phyloP scores from a whole-genome alignment of 352 stramenopile species.

The Hyphochytrium catenoides region DNA sequence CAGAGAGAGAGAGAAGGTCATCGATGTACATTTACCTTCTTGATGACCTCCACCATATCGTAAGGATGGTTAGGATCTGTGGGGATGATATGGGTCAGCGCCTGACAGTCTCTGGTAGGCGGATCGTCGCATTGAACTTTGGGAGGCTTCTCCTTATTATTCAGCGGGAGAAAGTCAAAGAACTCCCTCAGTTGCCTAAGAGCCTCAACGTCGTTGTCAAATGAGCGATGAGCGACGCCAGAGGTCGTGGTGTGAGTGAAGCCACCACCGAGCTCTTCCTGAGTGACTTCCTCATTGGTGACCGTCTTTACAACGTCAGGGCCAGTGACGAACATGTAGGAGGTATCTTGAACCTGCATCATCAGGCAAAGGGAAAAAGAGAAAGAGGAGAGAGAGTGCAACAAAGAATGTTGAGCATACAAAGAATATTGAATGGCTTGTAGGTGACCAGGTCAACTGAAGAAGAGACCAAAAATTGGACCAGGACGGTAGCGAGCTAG shows the following conservation, averaged over 20 bases:
- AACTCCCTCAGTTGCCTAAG: constrained; percentile 78
- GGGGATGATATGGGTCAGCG: constrained; percentile 77
- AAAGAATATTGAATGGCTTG: too few species aligned
- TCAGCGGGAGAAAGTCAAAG: constrained; percentile 84
- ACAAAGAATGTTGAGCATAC: constrained; percentile 1
- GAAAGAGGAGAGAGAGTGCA: not conserved
- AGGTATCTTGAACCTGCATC: constrained; percentile 74
- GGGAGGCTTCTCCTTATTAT: constrained; percentile 62
- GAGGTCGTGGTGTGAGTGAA: constrained; percentile 82
- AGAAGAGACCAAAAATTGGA: constrained; percentile 1
- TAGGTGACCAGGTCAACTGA: constrained; percentile 1
- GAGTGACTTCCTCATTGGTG: constrained; percentile 86
- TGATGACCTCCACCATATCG: constrained; percentile 92
- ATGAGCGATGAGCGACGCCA: constrained; percentile 80
- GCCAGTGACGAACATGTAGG: constrained; percentile 98
- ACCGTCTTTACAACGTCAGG: constrained; percentile 95
- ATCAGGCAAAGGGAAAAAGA: too few species aligned
- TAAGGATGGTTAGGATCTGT: constrained; percentile 93
- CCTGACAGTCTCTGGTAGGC: constrained; percentile 46
- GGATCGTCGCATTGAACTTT: constrained; percentile 56
- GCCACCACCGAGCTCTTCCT: constrained; percentile 79
- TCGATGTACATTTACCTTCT: too few species aligned
- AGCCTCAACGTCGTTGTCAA: constrained; percentile 87
- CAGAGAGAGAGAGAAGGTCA: too few species aligned
- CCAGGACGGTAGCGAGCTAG: too few species aligned